A percentile compares a stretch with the other conserved stretches of the same genome.
Evolutionary conservation across 1,139 yeast genomes (phyloP).

Genomic region (Lodderomyces jiufengensis): DNA sequence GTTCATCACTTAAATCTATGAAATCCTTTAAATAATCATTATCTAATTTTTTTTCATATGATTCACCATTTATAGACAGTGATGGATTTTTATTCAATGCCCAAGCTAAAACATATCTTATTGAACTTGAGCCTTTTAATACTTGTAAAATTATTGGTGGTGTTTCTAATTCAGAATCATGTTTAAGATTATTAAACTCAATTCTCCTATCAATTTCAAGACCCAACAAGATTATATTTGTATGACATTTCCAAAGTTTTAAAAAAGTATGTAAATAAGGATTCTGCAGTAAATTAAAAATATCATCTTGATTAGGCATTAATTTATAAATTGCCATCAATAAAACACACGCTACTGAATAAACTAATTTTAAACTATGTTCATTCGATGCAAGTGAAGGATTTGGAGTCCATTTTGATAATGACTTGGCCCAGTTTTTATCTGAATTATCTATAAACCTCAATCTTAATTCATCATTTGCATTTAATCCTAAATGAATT

Average conservation of each 20-base stretch:
- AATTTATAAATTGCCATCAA: slow-evolving; percentile 51
- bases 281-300: slow-evolving; percentile 43
- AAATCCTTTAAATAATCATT: slow-evolving; percentile 20
- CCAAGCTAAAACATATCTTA: slow-evolving; percentile 59
- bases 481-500: slow-evolving; percentile 39
- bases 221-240: slow-evolving; percentile 54
- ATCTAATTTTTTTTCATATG: slow-evolving; percentile 5
- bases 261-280: slow-evolving; percentile 59
- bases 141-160: slow-evolving; percentile 51
- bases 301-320: slow-evolving; percentile 30
- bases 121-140: slow-evolving; percentile 60
- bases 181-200: slow-evolving; percentile 43
- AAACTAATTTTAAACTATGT: slow-evolving; percentile 40
- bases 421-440: slow-evolving; percentile 36
- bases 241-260: slow-evolving; percentile 62
- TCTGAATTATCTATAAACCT: slow-evolving; percentile 44
- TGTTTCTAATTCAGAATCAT: slow-evolving; percentile 28
- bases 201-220: slow-evolving; percentile 60
- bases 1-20: slow-evolving; percentile 54
- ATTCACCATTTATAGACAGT: slow-evolving; percentile 20
- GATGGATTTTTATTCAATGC: slow-evolving; percentile 49
- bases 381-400: slow-evolving; percentile 27
- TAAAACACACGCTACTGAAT: slow-evolving; percentile 50
- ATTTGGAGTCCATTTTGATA: slow-evolving; percentile 53
- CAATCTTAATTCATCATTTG: slow-evolving; percentile 45